Percentiles rank a stretch among this genome's conserved stretches.
phyloP scores from a whole-genome alignment of 1,284 basidiomycete species.

The Agaricales sp. region DNA sequence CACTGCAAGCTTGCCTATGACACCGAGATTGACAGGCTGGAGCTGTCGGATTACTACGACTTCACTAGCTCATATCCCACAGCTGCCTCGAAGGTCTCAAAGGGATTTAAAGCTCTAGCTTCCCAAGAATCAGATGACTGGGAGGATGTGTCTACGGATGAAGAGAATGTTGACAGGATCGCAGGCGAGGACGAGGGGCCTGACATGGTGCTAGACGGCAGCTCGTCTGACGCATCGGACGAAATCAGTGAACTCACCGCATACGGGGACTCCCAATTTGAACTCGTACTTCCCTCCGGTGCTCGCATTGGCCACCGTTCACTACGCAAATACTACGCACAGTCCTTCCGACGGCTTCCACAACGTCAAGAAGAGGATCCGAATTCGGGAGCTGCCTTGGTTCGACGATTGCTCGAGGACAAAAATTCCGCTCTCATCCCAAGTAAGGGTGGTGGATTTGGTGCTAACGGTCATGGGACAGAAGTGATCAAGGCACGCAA shows the following conservation, averaged over 20 bases:
- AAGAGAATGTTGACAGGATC: slow-evolving; percentile 51
- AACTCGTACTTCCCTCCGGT: slow-evolving; percentile 93
- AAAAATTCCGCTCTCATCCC: slow-evolving; percentile 80
- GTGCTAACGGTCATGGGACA: slow-evolving; percentile 72
- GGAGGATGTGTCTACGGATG: slow-evolving; percentile 20
- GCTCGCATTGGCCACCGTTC: slow-evolving; percentile 87
- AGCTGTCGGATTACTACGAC: slow-evolving; percentile 92
- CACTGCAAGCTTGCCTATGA: slow-evolving; percentile 98
- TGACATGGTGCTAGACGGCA: no score
- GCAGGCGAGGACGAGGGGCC: slow-evolving; percentile 35
- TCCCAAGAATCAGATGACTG: no score
- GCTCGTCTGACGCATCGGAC: slow-evolving; percentile 22
- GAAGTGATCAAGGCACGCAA: slow-evolving; percentile 89
- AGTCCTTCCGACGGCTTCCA: slow-evolving; percentile 49
- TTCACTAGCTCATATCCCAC: slow-evolving; percentile 75
- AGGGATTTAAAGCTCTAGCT: no score
- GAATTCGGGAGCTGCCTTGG: slow-evolving; percentile 61
- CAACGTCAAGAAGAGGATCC: slow-evolving; percentile 35
- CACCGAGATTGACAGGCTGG: slow-evolving; percentile 68
- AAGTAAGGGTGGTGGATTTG: slow-evolving; percentile 67
- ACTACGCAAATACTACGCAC: slow-evolving; percentile 82
- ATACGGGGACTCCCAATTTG: slow-evolving; percentile 71
- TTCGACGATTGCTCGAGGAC: slow-evolving; percentile 67
- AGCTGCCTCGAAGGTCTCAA: slow-evolving; percentile 18
- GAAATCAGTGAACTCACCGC: slow-evolving; percentile 40